Percentiles rank a stretch among this genome's conserved stretches.
phyloP scores from a whole-genome alignment of 352 stramenopile species.

The Nothophytophthora sp. region DNA sequence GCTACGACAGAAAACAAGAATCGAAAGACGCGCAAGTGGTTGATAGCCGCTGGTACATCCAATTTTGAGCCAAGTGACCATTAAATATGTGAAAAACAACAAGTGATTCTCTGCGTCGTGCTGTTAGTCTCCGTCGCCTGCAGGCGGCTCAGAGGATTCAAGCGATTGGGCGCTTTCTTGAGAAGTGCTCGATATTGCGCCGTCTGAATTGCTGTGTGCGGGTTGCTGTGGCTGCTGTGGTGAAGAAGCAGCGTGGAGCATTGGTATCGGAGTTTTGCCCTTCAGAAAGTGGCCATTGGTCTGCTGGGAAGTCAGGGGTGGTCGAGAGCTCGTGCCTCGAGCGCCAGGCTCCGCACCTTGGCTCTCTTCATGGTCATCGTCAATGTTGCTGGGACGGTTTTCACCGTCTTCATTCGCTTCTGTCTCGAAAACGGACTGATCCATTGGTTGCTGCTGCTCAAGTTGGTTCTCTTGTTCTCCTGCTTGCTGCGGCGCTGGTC shows the following conservation, averaged over 20 bases:
- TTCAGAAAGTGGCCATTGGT: no score
- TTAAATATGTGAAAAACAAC: conserved; percentile 22
- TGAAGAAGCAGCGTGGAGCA: no score
- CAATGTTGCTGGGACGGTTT: no score
- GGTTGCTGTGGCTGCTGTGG: conserved; percentile 4
- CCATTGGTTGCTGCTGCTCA: conserved; percentile 5
- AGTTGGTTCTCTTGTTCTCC: not conserved
- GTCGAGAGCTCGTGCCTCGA: no score
- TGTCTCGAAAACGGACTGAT: no score
- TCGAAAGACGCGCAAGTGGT: no score
- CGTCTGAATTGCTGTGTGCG: not conserved
- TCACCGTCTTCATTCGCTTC: no score
- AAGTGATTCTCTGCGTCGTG: not conserved
- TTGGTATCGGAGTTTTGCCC: no score
- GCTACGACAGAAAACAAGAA: conserved; percentile 8
- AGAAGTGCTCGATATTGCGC: not conserved
- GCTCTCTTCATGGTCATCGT: no score
- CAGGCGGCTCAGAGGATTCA: conserved; percentile 1
- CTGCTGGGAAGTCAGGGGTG: no score
- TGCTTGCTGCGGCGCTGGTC: no score
- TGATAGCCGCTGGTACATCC: not conserved
- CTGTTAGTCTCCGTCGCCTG: not conserved
- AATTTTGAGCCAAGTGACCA: not conserved
- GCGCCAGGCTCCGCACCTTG: no score
- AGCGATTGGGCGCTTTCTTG: not conserved